A percentile compares a stretch with the other conserved stretches of the same genome.
phyloP scores from a whole-genome alignment of 2,329 filamentous ascomycete genomes.

The Pseudocercospora fuligena region DNA sequence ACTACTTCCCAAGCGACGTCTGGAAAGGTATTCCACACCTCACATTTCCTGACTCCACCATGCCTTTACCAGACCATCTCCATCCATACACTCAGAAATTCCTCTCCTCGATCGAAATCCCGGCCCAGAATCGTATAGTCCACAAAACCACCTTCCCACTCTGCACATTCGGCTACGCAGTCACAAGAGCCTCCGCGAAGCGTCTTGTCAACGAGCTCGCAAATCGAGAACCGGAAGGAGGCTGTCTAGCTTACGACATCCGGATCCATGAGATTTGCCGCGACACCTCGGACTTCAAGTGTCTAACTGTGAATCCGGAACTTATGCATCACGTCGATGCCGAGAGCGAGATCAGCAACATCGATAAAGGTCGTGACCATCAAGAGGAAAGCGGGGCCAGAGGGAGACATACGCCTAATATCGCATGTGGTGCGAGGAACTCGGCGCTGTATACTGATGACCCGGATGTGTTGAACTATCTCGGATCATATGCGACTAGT shows the following conservation, averaged over 20 bases:
- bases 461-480: constrained; percentile 38
- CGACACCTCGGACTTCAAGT: constrained; percentile 40
- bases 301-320: constrained; percentile 46
- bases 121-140: constrained; percentile 44
- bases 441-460: constrained; percentile 44
- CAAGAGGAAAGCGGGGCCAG: constrained; percentile 8
- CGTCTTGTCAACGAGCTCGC: constrained; percentile 46
- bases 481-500: constrained; percentile 27
- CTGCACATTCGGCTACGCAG: constrained; percentile 52
- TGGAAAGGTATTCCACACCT: constrained; percentile 22
- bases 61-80: constrained; percentile 44
- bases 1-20: constrained; percentile 41
- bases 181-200: constrained; percentile 45
- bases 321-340: constrained; percentile 47
- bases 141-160: constrained; percentile 50
- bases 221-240: constrained; percentile 33
- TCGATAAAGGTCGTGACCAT: constrained; percentile 25
- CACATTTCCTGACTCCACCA: constrained; percentile 41
- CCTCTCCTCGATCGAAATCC: constrained; percentile 44
- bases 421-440: constrained; percentile 45
- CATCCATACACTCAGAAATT: constrained; percentile 45
- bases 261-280: constrained; percentile 46
- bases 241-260: constrained; percentile 47
- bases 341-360: constrained; percentile 44
- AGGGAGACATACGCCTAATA: constrained; percentile 36